Evolutionary conservation across 2,329 filamentous ascomycete genomes (phyloP).

Genomic region (Oidium heveae): DNA sequence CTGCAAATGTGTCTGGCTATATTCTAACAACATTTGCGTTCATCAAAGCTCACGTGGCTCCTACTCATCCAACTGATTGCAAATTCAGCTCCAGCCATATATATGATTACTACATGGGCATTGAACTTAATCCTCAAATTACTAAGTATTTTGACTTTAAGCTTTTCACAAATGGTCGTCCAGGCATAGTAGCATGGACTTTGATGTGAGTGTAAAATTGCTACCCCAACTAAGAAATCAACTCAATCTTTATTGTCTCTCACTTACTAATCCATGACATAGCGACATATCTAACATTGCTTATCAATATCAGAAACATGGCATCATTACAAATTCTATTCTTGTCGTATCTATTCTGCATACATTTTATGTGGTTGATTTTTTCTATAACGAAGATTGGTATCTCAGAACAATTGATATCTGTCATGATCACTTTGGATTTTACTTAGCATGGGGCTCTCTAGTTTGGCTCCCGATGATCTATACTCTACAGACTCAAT

Average conservation of each 20-base stretch:
- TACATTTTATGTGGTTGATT: slow-evolving; percentile 21
- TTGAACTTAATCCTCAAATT: too few species aligned
- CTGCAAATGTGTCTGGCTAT: slow-evolving; percentile 17
- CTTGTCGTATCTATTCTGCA: slow-evolving; percentile 21
- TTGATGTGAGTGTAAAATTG: slow-evolving; percentile 18
- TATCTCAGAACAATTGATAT: slow-evolving; percentile 21
- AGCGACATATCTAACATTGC: slow-evolving; percentile 17
- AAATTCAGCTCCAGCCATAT: slow-evolving; percentile 20
- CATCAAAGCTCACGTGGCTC: slow-evolving; percentile 17
- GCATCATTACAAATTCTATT: slow-evolving; percentile 18
- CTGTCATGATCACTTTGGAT: slow-evolving; percentile 19
- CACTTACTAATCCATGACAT: too few species aligned
- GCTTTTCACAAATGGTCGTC: too few species aligned
- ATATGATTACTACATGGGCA: slow-evolving; percentile 22
- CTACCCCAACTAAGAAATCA: too few species aligned
- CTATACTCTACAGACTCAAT: slow-evolving; percentile 24
- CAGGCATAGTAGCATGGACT: slow-evolving; percentile 23
- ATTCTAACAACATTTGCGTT: slow-evolving; percentile 14
- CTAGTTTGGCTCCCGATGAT: slow-evolving; percentile 20
- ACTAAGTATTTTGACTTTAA: too few species aligned
- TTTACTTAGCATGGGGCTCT: slow-evolving; percentile 19
- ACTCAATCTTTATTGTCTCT: too few species aligned
- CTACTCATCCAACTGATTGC: slow-evolving; percentile 18
- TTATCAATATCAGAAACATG: slow-evolving; percentile 19
- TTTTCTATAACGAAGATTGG: slow-evolving; percentile 24